Evolutionary conservation across 371 early-diverging fungal species (phyloP), one percentile per base, ranked within the genome.

Genomic region (Syncephalastrum sp.): DNA sequence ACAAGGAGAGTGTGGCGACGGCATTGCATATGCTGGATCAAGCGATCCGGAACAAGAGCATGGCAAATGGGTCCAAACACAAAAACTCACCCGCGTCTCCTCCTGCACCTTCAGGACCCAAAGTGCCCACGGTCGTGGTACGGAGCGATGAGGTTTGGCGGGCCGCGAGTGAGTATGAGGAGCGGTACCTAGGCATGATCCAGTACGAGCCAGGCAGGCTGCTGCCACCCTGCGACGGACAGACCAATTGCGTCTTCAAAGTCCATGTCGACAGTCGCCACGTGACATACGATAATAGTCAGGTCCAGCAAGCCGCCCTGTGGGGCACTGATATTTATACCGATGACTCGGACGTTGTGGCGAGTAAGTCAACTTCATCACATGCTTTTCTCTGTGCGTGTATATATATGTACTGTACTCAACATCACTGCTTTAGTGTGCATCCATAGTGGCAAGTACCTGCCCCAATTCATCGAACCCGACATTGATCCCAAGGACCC

Each of bases 321-420:
- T 94, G 94, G 94, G 94, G 94, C 5, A 92, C 94, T 1, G 91
- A 89, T 55, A 69, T 94, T 16, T 94, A 94, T 62, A 87, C 91
- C 0, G 94, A 94, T 58, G 94, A 94, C 65, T 91, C 92, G 0
- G 94, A 94, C 58, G 74, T 92, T 25, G 91, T 94, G 21, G 86
- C 91, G 13, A 87, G 91, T 90, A 76, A 68, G 69, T 61, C 19
- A 21, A 17, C 2, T 2, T 8, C 12, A 27, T 15, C 13, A 13
- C 1, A 38, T 8, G 38, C 3, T 50, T 23, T 21, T 13, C 7
- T 3, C 12, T 42, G 29, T 42, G 1, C 2, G 21, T 21, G 21
- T 21, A 2, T 21, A 2, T 21, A 2, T 21, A 21, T 21, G 21
- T 21, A 21, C n/a, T 21, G 21, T 21, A 21, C 21, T 21, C 21